Base-by-base conservation (phyloP, 768 basidiomycete genomes). In the Mycena olivaceomarginata region DNA sequence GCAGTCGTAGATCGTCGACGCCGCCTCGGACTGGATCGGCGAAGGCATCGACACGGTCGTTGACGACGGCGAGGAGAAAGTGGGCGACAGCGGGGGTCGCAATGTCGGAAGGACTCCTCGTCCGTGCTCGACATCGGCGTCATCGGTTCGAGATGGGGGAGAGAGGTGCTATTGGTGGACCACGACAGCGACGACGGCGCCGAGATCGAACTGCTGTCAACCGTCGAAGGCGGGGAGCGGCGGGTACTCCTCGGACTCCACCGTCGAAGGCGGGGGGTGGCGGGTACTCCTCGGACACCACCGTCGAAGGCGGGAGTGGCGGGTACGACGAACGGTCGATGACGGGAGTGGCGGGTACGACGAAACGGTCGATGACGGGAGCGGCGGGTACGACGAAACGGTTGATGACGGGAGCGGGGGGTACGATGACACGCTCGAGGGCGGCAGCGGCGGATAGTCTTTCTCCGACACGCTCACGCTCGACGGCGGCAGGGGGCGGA, bases 391-490 rank as follows among this genome's bases (percentile, higher is more conserved):
- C n/a, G n/a, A n/a, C n/a, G n/a, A n/a, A n/a, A 31, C 31, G 31
- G 81, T 83, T 5, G 74, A 82, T 68, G 85, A 75, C 25, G 87
- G 87, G 11, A 87, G 83, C 2, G 89, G 89, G 11, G 87, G 81
- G 25, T 77, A 80, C 5, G 82, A 83, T 16, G 81, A 82, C 48
- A 15, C 16, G 6, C 81, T 83, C 8, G 74, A 82, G 66, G 85
- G 77, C 22, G 87, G 87, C 12, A 87, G 82, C 2, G 89, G 89
- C 15, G 87, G 81, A 22, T 78, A 80, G 31, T 31, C 31, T 3
- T 31, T 31, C 31, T 31, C 31, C 31, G n/a, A 76, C 80, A 8
- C 48, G 16, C 48, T 48, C 48, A 15, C 16, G 6, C 81, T 83
- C 8, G 74, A 82, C 67, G 85, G 77, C 22, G 87, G 87, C 12